Base-by-base conservation (phyloP, 106 monocot genomes). In the Allium cepa region DNA sequence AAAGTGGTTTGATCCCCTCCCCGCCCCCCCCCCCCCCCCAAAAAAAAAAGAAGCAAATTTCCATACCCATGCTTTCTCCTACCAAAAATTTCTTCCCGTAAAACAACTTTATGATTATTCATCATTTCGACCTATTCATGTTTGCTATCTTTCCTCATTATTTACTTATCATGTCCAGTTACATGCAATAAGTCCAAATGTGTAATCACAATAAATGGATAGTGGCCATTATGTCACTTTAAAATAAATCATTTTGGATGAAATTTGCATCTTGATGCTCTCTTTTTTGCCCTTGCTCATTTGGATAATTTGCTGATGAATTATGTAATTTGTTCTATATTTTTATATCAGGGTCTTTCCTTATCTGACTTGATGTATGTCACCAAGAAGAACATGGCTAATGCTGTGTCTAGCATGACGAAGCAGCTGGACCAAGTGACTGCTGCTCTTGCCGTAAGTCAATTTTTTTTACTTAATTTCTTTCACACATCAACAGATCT, bases 301-400 rank as follows among this genome's bases (percentile, higher is more conserved):
- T 12, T 15, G 15, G 13, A 55, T 6, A 55, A 11, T 66, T 66
- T 50, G 67, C 7, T 64, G 50, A 26, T 51, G 26, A 12, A 65
- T 27, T 51, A 63, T 57, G 60, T 11, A 63, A 63, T 58, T 57
- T 58, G 10, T 61, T 28, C 62, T 67, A 47, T 57, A 53, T 60
- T 36, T 36, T 36, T 3, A 36, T 71, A 36, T 10, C 57, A 97
- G 92, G 97, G 97, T 4, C 36, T 83, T 36, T 92, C 88, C 9
- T 81, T 97, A 49, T 87, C 92, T 28, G 87, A 87, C 68, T 80
- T 97, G 13, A 92, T 92, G 89, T 97, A 92, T 81, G 92, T 97
- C 48, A 97, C 97, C 8, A 97, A 92, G 55, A 77, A 71, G 0
- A 97, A 83, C 79, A 92, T 97, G 97, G 74, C 86, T n/a, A 89